Base-by-base conservation (phyloP, 805 yeast genomes). In the Kodamaea fukazawae region DNA sequence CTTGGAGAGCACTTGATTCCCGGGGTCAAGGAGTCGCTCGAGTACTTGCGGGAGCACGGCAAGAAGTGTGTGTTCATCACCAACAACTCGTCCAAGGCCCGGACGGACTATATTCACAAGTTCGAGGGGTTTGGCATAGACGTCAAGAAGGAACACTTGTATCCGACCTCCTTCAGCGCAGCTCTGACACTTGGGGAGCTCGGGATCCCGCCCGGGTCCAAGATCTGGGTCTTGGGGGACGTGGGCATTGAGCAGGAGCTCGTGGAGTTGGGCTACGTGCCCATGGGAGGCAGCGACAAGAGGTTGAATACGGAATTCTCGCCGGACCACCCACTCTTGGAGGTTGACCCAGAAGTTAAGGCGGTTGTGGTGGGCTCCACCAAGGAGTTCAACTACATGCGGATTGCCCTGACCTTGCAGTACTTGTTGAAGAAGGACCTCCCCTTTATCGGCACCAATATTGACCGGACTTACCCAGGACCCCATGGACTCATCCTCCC, bases 301-400 rank as follows among this genome's bases (percentile, higher is more conserved):
- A 39, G 47, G 2, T 47, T 65, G n/a, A 50, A 64, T 36, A 37
- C 23, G 0, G 55, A 51, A 2, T 65, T 60, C 46, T 50, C 53
- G 22, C 53, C 56, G 2, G 47, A 53, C 15, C 51, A 57, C 39
- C 54, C 52, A 6, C 40, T 63, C 11, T 48, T 65, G 40, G 38
- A 31, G 5, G 66, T 65, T 7, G 71, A 67, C 36, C 61, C 61
- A 4, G 70, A 63, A 3, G 71, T 65, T 3, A 50, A 57, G 40
- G 73, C 71, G 1, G 67, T 67, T 18, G 60, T 65, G 11, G 71
- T 65, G 10, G 71, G 71, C 1, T 60, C 67, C 7, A 65, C 71
- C 28, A 64, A 62, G 35, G 49, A 57, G 9, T 49, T 67, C 43
- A 64, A 63, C 40, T 67, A 67, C 45, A 56, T 60, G 61, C 45